Conservation (phyloP, 805 yeast species). For the Pichia exigua region DNA sequence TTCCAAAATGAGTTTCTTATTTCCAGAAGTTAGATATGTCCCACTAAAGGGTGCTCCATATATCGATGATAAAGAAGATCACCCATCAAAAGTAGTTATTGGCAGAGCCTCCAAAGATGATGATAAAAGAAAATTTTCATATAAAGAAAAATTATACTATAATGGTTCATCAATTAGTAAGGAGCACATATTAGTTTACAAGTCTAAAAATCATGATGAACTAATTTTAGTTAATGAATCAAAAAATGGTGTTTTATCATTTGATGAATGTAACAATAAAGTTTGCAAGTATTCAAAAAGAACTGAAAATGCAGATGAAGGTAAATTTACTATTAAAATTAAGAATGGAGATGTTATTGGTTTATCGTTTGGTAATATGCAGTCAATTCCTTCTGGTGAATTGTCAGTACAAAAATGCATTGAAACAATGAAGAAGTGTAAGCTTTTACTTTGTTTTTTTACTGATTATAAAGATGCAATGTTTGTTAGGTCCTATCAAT, state of each 20-base stretch:
- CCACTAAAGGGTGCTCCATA: neutral
- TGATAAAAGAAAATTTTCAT: slow-evolving; percentile 8
- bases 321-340: neutral
- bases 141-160: slow-evolving; percentile 13
- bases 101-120: slow-evolving; percentile 15
- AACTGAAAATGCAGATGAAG: neutral
- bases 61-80: neutral
- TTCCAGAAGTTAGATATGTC: neutral
- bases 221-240: slow-evolving; percentile 6
- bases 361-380: neutral
- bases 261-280: neutral
- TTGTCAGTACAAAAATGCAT: neutral
- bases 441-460: neutral
- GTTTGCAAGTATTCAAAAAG: neutral
- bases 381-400: neutral
- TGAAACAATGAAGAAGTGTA: slow-evolving; percentile 1
- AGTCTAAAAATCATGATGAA: neutral
- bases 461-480: neutral
- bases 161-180: slow-evolving; percentile 22
- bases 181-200: slow-evolving; percentile 13
- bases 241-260: slow-evolving; percentile 7
- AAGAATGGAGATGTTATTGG: slow-evolving; percentile 6
- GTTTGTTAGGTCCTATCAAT: neutral
- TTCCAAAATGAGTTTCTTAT: neutral
- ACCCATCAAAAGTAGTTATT: neutral